Percentiles rank a stretch among this genome's conserved stretches.
phyloP scores from a whole-genome alignment of 2,329 filamentous ascomycete genomes.

The Ceratocystis smalleyi region DNA sequence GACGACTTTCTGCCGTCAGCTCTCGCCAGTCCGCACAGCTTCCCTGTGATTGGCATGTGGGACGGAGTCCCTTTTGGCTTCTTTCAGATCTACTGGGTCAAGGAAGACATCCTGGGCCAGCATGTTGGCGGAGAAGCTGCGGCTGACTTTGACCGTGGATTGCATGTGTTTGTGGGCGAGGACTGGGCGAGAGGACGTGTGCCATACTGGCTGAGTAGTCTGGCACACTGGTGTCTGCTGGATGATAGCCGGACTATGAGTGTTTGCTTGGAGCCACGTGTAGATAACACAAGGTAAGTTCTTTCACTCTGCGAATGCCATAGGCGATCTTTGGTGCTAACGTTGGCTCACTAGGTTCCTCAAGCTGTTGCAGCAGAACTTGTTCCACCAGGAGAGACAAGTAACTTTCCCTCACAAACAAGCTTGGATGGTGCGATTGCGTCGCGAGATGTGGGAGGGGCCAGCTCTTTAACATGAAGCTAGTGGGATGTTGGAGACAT shows the following conservation, averaged over 20 bases:
- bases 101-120: conserved; percentile 66
- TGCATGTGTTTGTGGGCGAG: conserved; percentile 83
- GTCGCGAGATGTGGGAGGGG: conserved; percentile 63
- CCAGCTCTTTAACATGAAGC: conserved; percentile 37
- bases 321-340: neutral
- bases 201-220: conserved; percentile 62
- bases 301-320: neutral
- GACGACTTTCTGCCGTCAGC: conserved; percentile 50
- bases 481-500: neutral
- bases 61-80: conserved; percentile 92
- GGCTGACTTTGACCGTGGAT: conserved; percentile 69
- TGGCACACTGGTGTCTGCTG: conserved; percentile 75
- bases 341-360: conserved; percentile 23
- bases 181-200: conserved; percentile 80
- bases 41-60: conserved; percentile 86
- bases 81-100: conserved; percentile 97
- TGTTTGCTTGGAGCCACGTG: conserved; percentile 72
- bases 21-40: conserved; percentile 56
- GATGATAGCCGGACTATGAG: conserved; percentile 67
- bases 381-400: conserved; percentile 78
- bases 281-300: conserved; percentile 75
- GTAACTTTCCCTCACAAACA: conserved; percentile 86
- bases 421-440: conserved; percentile 66
- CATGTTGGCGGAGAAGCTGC: conserved; percentile 46
- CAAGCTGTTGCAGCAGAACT: conserved; percentile 52